Percentiles rank a stretch among this genome's conserved stretches.
Conservation (phyloP, 108 stramenopile genomes). For the Cylindrotheca fusiformis region DNA sequence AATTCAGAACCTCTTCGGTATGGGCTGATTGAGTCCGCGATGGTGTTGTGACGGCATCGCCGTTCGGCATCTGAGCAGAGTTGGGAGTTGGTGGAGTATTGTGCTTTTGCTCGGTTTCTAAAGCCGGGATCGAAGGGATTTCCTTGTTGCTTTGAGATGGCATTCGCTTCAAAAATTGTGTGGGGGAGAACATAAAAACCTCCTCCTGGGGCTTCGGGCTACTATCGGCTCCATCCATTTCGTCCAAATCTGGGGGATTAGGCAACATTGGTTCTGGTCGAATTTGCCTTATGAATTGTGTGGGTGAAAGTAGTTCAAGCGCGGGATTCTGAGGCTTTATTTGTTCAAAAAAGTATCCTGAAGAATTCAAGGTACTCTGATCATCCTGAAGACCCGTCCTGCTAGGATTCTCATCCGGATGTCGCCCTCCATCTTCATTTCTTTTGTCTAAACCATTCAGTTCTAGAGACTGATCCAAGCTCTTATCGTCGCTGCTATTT, state of each 20-base stretch:
- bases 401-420: too few species aligned
- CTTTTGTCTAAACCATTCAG: not conserved
- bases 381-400: too few species aligned
- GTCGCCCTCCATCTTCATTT: too few species aligned
- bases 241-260: not conserved
- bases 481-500: not conserved
- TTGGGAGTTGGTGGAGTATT: too few species aligned
- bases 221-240: not conserved
- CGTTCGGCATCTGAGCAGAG: too few species aligned
- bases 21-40: too few species aligned
- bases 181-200: not conserved
- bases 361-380: not conserved
- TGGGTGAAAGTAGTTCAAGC: constrained; percentile 1
- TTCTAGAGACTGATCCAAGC: not conserved
- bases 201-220: not conserved
- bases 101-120: too few species aligned
- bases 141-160: not conserved
- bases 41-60: too few species aligned
- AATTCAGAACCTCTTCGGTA: too few species aligned
- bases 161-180: not conserved
- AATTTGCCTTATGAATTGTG: not conserved
- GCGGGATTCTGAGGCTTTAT: constrained; percentile 7
- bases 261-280: not conserved
- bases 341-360: constrained; percentile 10
- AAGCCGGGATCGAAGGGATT: not conserved